These are phyloP conservation scores for Astrothelium macrocarpum DNA, from an alignment of 495 filamentous ascomycete species.

Conservation along the genomic window DNA sequence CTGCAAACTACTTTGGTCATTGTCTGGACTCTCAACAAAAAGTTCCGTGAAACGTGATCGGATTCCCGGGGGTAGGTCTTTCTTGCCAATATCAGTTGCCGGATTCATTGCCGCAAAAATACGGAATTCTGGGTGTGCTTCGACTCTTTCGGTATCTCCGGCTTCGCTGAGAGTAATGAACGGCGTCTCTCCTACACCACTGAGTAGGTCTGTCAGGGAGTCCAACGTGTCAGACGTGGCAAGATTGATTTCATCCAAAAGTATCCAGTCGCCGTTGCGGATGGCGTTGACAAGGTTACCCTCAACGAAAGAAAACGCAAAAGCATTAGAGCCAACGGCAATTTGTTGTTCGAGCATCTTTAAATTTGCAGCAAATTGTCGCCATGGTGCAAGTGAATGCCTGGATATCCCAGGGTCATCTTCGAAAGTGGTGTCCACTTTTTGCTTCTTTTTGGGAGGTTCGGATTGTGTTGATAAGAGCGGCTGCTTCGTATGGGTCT, in stretches of 20 bases:
- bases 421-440: conserved; percentile 48
- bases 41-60: conserved; percentile 87
- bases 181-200: conserved; percentile 54
- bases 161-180: conserved; percentile 86
- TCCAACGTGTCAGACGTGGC: conserved; percentile 91
- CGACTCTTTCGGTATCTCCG: conserved; percentile 77
- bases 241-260: conserved; percentile 97
- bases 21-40: conserved; percentile 83
- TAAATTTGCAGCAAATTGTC: conserved; percentile 64
- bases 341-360: conserved; percentile 73
- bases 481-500: conserved; percentile 44
- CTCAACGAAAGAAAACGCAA: conserved; percentile 92
- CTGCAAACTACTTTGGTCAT: conserved; percentile 69
- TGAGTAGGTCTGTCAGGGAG: conserved; percentile 77
- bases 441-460: conserved; percentile 72
- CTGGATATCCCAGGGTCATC: neutral
- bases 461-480: conserved; percentile 22
- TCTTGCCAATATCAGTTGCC: conserved; percentile 92
- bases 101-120: conserved; percentile 99
- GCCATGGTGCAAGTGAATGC: conserved; percentile 52
- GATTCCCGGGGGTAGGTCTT: conserved; percentile 76
- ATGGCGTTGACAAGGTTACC: conserved; percentile 88
- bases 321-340: conserved; percentile 64
- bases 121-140: conserved; percentile 85
- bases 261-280: conserved; percentile 91